Conservation (phyloP, 345 rosid genomes). For the Lumnitzera racemosa region DNA sequence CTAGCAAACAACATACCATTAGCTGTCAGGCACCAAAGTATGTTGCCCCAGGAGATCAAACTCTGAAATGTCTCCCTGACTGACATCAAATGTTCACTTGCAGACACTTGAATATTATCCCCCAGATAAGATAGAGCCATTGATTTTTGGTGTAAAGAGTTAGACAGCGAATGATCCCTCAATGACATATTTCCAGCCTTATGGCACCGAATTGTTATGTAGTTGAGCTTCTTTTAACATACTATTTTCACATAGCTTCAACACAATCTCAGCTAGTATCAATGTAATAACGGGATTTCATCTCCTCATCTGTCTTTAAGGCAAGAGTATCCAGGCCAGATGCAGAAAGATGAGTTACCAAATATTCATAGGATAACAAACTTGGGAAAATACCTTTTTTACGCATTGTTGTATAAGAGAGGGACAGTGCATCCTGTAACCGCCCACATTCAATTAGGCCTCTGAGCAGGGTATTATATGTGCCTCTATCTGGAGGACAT, state of each 20-base stretch:
- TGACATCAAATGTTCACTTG: too few relatives aligned
- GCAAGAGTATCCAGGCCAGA: slow-evolving; percentile 31
- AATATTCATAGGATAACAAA: slow-evolving; percentile 30
- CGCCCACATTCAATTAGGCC: slow-evolving; percentile 46
- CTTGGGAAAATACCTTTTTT: slow-evolving; percentile 44
- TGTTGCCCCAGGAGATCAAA: too few relatives aligned
- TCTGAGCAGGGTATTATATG: slow-evolving; percentile 33
- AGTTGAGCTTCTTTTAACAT: slow-evolving; percentile 35
- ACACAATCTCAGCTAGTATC: slow-evolving; percentile 29
- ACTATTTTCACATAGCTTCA: slow-evolving; percentile 37
- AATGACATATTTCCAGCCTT: too few relatives aligned
- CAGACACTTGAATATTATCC: too few relatives aligned
- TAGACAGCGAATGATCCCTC: too few relatives aligned
- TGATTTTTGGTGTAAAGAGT: too few relatives aligned
- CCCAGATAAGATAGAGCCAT: too few relatives aligned
- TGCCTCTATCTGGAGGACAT: slow-evolving; percentile 33
- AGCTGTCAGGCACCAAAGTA: too few relatives aligned
- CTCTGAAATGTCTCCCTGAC: too few relatives aligned
- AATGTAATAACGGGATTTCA: slow-evolving; percentile 23
- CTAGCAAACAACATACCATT: too few relatives aligned
- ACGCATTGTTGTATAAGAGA: slow-evolving; percentile 30
- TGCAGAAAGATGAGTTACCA: slow-evolving; percentile 42
- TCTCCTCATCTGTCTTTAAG: slow-evolving; percentile 48
- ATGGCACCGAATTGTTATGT: slow-evolving; percentile 25
- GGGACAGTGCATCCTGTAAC: slow-evolving; percentile 35